Conservation (phyloP, 2,329 filamentous ascomycete species). For the Pseudopyrenochaeta lycopersici region DNA sequence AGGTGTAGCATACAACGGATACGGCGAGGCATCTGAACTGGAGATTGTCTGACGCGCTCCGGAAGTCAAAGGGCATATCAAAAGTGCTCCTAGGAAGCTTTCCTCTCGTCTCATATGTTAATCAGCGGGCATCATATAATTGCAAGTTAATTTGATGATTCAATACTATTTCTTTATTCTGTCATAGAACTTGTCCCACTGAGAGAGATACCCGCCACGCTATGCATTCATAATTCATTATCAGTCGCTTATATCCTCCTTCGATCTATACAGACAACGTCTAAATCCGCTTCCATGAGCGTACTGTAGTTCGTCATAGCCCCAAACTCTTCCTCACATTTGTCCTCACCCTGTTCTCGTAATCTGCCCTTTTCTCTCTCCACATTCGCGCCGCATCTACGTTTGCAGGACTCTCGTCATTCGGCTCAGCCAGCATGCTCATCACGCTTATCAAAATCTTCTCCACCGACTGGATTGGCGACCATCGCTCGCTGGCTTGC, state of each 20-base stretch:
- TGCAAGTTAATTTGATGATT: background rate
- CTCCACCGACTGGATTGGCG: constrained; percentile 92
- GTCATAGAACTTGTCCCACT: background rate
- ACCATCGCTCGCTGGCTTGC: constrained; percentile 88
- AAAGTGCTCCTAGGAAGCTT: background rate
- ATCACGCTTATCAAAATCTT: constrained; percentile 93
- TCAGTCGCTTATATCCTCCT: background rate
- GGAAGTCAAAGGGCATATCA: background rate
- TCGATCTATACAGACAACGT: background rate
- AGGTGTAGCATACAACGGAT: constrained; percentile 69
- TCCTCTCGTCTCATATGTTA: too few species aligned
- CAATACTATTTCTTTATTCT: background rate
- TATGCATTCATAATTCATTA: constrained; percentile 15
- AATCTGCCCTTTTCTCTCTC: constrained; percentile 81
- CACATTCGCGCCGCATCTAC: constrained; percentile 90
- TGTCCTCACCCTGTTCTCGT: constrained; percentile 78
- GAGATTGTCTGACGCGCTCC: constrained; percentile 47
- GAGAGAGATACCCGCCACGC: constrained; percentile 16
- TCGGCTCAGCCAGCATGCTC: constrained; percentile 89
- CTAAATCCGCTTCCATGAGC: background rate
- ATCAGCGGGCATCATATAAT: background rate
- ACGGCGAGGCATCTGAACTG: constrained; percentile 62
- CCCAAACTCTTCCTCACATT: constrained; percentile 50
- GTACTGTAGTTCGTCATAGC: constrained; percentile 25
- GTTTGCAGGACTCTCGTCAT: constrained; percentile 95